phyloP scores from a whole-genome alignment of 2,329 filamentous ascomycete species.

The Westerdykella sp. region DNA sequence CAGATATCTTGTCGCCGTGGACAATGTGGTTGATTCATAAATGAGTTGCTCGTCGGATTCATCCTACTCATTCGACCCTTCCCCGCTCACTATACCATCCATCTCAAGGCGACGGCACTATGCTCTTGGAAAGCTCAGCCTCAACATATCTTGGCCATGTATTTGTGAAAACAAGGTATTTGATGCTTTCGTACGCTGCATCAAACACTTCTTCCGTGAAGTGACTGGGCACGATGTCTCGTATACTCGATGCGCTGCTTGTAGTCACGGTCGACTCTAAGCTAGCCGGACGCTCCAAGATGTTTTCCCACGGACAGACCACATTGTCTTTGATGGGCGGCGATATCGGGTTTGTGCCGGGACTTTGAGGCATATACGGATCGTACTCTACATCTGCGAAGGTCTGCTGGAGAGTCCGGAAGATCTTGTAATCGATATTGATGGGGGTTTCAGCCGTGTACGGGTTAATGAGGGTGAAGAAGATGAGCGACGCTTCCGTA shows the following conservation, averaged over 20 bases:
- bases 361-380: constrained; percentile 26
- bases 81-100: too few relatives aligned
- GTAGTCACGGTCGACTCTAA: constrained; percentile 22
- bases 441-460: constrained; percentile 34
- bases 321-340: constrained; percentile 27
- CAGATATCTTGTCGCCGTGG: too few relatives aligned
- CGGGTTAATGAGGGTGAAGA: constrained; percentile 34
- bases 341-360: constrained; percentile 19
- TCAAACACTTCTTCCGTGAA: constrained; percentile 33
- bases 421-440: constrained; percentile 38
- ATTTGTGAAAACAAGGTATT: constrained; percentile 36
- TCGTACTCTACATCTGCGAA: constrained; percentile 33
- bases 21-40: too few relatives aligned
- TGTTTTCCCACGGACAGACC: constrained; percentile 35
- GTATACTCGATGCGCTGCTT: constrained; percentile 18
- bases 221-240: constrained; percentile 29
- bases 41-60: too few relatives aligned
- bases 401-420: constrained; percentile 27
- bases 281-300: constrained; percentile 27
- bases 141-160: constrained; percentile 35
- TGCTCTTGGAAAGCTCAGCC: constrained; percentile 22
- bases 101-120: constrained; percentile 3
- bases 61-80: too few relatives aligned
- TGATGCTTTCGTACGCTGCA: constrained; percentile 34
- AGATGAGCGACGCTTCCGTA: constrained; percentile 34